phyloP scores from a whole-genome alignment of 2,329 filamentous ascomycete genomes.

The Colletotrichum cuscutae region DNA sequence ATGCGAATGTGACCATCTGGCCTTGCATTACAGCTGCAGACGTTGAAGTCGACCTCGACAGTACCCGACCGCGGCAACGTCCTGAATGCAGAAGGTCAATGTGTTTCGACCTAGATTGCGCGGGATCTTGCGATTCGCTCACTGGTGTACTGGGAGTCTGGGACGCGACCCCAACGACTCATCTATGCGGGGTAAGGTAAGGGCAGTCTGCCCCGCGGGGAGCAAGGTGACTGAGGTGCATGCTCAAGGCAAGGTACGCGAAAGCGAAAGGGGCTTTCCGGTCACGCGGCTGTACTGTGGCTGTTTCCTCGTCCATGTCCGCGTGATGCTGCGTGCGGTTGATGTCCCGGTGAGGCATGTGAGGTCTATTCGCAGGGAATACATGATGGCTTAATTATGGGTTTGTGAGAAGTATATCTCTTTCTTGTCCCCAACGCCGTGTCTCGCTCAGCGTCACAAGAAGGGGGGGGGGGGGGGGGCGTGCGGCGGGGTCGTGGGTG shows the following conservation, averaged over 20 bases:
- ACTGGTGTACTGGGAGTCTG: not conserved
- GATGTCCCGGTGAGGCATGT: not conserved
- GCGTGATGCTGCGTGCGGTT: too few relatives aligned
- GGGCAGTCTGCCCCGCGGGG: not conserved
- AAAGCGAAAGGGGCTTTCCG: not conserved
- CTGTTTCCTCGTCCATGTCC: too few relatives aligned
- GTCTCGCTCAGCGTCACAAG: too few relatives aligned
- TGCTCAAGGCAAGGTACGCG: not conserved
- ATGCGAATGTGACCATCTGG: not conserved
- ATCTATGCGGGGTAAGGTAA: constrained; percentile 1
- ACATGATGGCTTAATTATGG: too few relatives aligned
- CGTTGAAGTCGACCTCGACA: not conserved
- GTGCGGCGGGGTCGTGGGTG: too few relatives aligned
- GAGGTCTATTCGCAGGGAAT: not conserved
- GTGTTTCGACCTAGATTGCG: not conserved
- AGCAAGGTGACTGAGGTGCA: constrained; percentile 1
- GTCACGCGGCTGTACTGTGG: not conserved
- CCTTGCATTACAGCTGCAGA: not conserved
- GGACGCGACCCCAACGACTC: not conserved
- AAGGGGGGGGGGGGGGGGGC: too few relatives aligned
- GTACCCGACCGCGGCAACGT: not conserved
- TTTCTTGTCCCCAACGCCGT: too few relatives aligned
- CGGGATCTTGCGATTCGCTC: not conserved
- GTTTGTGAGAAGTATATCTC: too few relatives aligned
- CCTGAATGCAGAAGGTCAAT: not conserved